A percentile compares a stretch with the other conserved stretches of the same genome.
Evolutionary conservation across 768 basidiomycete genomes (phyloP).

Genomic region (Tephrocybe sp.): DNA sequence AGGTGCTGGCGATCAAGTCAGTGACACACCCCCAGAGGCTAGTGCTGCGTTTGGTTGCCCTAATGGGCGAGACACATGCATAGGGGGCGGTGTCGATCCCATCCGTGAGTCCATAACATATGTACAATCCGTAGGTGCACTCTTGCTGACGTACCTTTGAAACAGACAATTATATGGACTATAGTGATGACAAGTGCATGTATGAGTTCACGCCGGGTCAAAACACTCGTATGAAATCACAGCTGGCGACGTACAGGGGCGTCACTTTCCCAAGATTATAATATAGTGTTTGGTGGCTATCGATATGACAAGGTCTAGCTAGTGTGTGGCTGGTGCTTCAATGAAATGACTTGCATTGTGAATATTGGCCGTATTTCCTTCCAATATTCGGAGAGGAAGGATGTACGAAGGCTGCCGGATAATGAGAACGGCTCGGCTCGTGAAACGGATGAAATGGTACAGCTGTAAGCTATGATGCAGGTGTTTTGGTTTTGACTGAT

Average conservation of each 20-base stretch:
- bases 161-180: constrained; percentile 47
- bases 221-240: constrained; percentile 30
- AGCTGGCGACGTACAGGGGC: constrained; percentile 40
- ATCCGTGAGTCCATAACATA: constrained; percentile 27
- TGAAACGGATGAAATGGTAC: not conserved
- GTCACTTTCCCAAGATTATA: constrained; percentile 24
- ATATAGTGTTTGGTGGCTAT: constrained; percentile 1
- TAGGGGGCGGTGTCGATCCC: constrained; percentile 31
- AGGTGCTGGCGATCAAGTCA: constrained; percentile 35
- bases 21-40: constrained; percentile 42
- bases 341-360: constrained; percentile 2
- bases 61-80: constrained; percentile 27
- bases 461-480: not conserved
- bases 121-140: not conserved
- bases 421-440: not conserved
- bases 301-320: not conserved
- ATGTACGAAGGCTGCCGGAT: too few relatives aligned
- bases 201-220: constrained; percentile 42
- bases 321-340: not conserved
- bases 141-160: not conserved
- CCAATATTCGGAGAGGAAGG: not conserved
- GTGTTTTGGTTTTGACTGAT: not conserved
- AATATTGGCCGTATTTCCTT: not conserved
- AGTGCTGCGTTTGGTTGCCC: constrained; percentile 38
- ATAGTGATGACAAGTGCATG: constrained; percentile 46